Percentiles rank a stretch among this genome's conserved stretches.
Evolutionary conservation across 352 stramenopile species (phyloP).

Genomic region (Phytophthora citricola): DNA sequence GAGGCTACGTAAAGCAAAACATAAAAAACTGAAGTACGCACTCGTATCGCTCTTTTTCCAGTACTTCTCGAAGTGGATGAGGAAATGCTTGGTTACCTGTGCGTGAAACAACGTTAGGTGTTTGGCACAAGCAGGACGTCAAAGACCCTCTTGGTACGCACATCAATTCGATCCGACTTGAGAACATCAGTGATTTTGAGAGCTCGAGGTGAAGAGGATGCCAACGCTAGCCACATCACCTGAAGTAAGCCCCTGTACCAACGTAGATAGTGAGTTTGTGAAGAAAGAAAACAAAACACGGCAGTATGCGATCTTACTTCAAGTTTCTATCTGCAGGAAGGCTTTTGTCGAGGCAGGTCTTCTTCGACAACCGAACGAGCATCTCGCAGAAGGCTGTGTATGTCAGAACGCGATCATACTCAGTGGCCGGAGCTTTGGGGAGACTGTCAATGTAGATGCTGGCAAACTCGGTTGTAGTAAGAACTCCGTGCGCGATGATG

Average conservation of each 20-base stretch:
- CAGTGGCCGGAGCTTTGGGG: conserved; percentile 52
- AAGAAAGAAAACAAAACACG: not conserved
- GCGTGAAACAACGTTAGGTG: conserved; percentile 1
- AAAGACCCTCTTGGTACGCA: conserved; percentile 17
- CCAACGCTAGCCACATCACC: conserved; percentile 81
- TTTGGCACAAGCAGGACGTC: not conserved
- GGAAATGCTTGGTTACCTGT: conserved; percentile 69
- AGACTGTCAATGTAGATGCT: conserved; percentile 81
- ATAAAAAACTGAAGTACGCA: conserved; percentile 22
- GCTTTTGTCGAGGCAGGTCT: conserved; percentile 45
- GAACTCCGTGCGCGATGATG: conserved; percentile 74
- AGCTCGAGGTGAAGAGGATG: conserved; percentile 53
- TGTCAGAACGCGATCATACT: conserved; percentile 71
- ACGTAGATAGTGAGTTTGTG: conserved; percentile 1
- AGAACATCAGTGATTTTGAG: conserved; percentile 76
- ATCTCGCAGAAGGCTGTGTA: conserved; percentile 71
- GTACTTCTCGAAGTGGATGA: conserved; percentile 81
- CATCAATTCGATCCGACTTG: conserved; percentile 71
- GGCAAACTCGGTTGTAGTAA: conserved; percentile 83
- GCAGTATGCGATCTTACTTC: conserved; percentile 45
- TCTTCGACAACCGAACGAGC: conserved; percentile 65
- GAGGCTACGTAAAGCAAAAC: not conserved
- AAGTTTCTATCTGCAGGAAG: conserved; percentile 55
- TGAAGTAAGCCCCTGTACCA: conserved; percentile 68
- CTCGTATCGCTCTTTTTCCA: conserved; percentile 81